Evolutionary conservation across 768 basidiomycete genomes (phyloP), one percentile per base, ranked within the genome.

Genomic region (Termitomyces heimii): DNA sequence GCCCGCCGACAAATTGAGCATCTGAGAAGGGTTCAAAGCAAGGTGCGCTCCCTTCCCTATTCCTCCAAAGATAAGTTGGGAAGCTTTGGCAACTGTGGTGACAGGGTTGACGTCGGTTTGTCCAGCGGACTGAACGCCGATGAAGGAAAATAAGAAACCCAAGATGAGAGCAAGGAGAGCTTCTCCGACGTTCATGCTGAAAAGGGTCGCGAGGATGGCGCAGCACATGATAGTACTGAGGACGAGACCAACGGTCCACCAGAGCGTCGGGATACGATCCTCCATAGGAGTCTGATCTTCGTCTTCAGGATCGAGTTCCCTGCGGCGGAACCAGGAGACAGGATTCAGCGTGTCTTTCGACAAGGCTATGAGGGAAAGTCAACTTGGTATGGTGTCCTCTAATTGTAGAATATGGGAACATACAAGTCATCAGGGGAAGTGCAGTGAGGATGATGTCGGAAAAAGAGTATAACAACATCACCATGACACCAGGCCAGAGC

Each of bases 1-100:
- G 68, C 82, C 83, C 49, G 78, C 81, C 44, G 77, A 64, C 67
- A 83, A 66, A 64, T 82, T 82, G 63, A 82, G 67, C 22, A 70
- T 75, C 61, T 73, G 76, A 8, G 76, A 76, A n/a, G 74, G 66
- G 46, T 63, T 59, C 18, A 62, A 14, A 1, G 66, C 54, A 42
- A 80, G 61, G 29, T 71, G 62, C 3, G 76, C 62, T 20, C 78
- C 80, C 65, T 84, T 84, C 9, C 73, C 73, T 56, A 84, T 74
- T 55, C 84, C 82, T 63, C 85, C 84, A 60, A 86, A 84, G 58
- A 87, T 74, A 57, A 87, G 78, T 65, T 86, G 84, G 4, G 83
- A 80, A 20, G 82, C 82, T 70, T 82, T 83, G 35, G 80, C 82
- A 48, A 84, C 80, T 34, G 82, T 80, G 7, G 80, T 77, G 47